Base-by-base conservation (phyloP, 192 early-diverging fungal species). In the Podila epicladia region DNA sequence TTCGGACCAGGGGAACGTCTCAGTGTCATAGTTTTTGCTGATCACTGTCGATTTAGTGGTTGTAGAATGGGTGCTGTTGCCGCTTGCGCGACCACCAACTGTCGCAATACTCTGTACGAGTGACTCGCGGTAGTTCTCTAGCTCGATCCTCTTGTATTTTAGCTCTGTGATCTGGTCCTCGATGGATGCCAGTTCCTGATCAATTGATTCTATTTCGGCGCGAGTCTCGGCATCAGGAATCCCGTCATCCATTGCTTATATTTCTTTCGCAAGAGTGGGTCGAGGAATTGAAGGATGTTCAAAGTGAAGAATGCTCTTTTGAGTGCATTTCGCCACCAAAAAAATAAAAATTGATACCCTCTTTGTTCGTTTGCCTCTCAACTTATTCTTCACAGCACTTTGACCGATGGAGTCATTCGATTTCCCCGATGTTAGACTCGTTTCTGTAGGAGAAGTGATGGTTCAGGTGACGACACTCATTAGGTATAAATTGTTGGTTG, bases 1-100 rank as follows among this genome's bases (percentile, higher is more conserved):
- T 22, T 64, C 13, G 1, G 89, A 85, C 92, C 92, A 93, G 12
- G 82, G 28, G 72, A 91, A 93, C 12, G 58, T 50, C 6, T 73
- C 62, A 12, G 58, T 22, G 38, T 82, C 65, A 58, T 91, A 92
- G 33, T 87, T 75, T 33, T 65, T 80, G 31, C 53, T 45, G 11
- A 49, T 35, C 4, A 5, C 41, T 4, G 62, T 6, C 2, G 15
- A 9, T 5, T 33, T 33, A 7, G 12, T 2, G 3, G 45, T 62
- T 38, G 28, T 41, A 4, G 28, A 29, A 26, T n/a, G 24, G 33
- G 61, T 13, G 28, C 28, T 24, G 0, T 35, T 45, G 13, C 12
- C 3, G 32, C 7, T 68, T 20, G 62, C 57, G 1, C 64, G 33
- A 41, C 38, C 38, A 41, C 38, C 38, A 41, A 11, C 1, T 41